phyloP scores from a whole-genome alignment of 2,329 filamentous ascomycete genomes.

The Colletotrichum shisoi region DNA sequence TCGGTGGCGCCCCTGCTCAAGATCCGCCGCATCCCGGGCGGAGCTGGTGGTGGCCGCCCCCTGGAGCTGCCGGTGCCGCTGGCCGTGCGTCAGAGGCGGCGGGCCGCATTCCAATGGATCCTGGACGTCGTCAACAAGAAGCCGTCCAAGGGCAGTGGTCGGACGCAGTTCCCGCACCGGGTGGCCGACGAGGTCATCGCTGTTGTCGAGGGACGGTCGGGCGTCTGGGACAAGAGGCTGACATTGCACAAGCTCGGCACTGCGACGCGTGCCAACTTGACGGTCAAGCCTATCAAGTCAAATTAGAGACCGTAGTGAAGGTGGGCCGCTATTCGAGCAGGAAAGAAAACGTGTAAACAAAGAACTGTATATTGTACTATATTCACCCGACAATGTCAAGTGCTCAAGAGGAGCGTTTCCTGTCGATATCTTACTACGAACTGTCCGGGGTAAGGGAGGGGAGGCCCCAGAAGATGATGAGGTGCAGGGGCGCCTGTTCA shows the following conservation, averaged over 20 bases:
- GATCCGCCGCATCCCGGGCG: conserved; percentile 76
- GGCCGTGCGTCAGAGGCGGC: conserved; percentile 74
- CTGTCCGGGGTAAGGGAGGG: background rate
- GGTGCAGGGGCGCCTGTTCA: no score
- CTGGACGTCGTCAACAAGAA: conserved; percentile 82
- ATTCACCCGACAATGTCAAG: conserved; percentile 23
- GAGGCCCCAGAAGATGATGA: no score
- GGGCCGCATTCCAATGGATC: conserved; percentile 87
- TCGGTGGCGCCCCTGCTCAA: conserved; percentile 88
- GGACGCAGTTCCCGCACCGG: conserved; percentile 75
- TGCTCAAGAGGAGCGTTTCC: conserved; percentile 28
- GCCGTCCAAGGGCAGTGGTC: conserved; percentile 74
- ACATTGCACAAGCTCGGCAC: conserved; percentile 83
- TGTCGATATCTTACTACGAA: background rate
- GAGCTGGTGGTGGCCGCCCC: conserved; percentile 84
- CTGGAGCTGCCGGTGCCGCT: conserved; percentile 85
- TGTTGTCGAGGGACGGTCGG: conserved; percentile 84
- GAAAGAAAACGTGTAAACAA: conserved; percentile 28
- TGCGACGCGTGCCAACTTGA: conserved; percentile 76
- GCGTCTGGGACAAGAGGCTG: conserved; percentile 83
- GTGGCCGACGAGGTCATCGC: conserved; percentile 87
- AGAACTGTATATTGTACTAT: conserved; percentile 39
- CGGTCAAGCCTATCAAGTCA: conserved; percentile 49
- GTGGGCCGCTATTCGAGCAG: conserved; percentile 3
- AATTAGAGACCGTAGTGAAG: conserved; percentile 39